Evolutionary conservation across 352 stramenopile genomes (phyloP), one percentile per base, ranked within the genome.

Genomic region (Phytophthora rubi): DNA sequence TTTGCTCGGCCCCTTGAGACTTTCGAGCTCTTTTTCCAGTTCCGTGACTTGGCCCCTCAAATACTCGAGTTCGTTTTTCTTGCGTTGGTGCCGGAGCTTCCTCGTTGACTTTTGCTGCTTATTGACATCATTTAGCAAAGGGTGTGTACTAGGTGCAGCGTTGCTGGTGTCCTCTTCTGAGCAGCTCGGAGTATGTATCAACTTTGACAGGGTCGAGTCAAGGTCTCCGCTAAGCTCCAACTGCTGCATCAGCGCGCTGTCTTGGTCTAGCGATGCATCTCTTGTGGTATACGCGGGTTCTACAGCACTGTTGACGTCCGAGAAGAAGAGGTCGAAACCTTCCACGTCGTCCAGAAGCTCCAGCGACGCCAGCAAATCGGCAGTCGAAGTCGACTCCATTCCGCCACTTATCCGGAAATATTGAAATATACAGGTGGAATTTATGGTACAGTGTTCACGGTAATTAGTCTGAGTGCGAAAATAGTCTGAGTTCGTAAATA

Each of bases 11-110:
- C 5, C 30, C 4, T 60, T 49, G 18, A 73, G 32, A n/a, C 37
- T 10, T 66, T 60, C 39, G 4, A 83, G 68, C 47, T 82, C 35
- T 0, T 49, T 44, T 56, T 80, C 65, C 15, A 85, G 62, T 39
- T 81, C 64, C 10, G 44, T 18, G 5, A 77, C 78, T 35, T 75
- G 67, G 1, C 44, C 48, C 28, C 75, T 72, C 26, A 85, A 53
- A 45, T 76, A 68, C 10, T 60, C 55, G 5, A 85, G 59, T 55
- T 82, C 78, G 16, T 73, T 59, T 21, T 71, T 70, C 21, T 73
- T 56, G 4, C 73, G 63, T 51, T 76, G 62, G 30, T 72, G 68
- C 1, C 52, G 23, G 2, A 44, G 16, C 16, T 59, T 62, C 52
- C 53, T 61, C 26, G 51, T 62, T 10, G 42, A 59, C 18, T 62